Evolutionary conservation across 495 filamentous ascomycete genomes (phyloP), one percentile per base, ranked within the genome.

Genomic region (Neohortaea acidophila): DNA sequence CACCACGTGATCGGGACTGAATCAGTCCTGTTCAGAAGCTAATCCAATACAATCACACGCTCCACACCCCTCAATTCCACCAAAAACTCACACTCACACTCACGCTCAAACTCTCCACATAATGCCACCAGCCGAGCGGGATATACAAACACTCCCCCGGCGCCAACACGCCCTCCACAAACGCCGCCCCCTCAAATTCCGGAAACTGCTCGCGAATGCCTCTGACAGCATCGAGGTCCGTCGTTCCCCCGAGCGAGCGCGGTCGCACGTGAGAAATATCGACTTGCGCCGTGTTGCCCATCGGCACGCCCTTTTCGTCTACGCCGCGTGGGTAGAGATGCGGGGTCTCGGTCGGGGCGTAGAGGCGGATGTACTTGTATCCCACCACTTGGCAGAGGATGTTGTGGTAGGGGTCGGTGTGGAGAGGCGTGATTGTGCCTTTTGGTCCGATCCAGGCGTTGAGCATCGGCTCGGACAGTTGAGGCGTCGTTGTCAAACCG

Each of bases 51-150:
- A n/a, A n/a, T n/a, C n/a, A n/a, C n/a, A n/a, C n/a, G n/a, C n/a
- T n/a, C n/a, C n/a, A n/a, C n/a, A n/a, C 24, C 24, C 34, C 22
- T 50, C 36, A 50, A 27, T 81, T 79, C 84, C 86, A 99, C 89
- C 89, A 99, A 56, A 93, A 97, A 57, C 84, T 96, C 24, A 96
- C 86, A 52, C 91, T 96, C 46, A 91, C 81, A 44, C 89, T 93
- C 23, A 78, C 78, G 38, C 69, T 81, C 55, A 94, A 51, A 24
- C 82, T 82, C 45, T 79, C 66, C 4, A 99, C 84, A 67, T 94
- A 96, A 65, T 99, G 89, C 89, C 89, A 99, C 89, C 89, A 99
- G 14, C 87, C 89, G 2, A 81, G 66, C 3, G 89, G 89, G 37
- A 99, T 85, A 61, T 92, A 93, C 43, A 99, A 55, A 48, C 72